Conservation (phyloP, 2,329 filamentous ascomycete species). For the Ophiostoma pallidulum region DNA sequence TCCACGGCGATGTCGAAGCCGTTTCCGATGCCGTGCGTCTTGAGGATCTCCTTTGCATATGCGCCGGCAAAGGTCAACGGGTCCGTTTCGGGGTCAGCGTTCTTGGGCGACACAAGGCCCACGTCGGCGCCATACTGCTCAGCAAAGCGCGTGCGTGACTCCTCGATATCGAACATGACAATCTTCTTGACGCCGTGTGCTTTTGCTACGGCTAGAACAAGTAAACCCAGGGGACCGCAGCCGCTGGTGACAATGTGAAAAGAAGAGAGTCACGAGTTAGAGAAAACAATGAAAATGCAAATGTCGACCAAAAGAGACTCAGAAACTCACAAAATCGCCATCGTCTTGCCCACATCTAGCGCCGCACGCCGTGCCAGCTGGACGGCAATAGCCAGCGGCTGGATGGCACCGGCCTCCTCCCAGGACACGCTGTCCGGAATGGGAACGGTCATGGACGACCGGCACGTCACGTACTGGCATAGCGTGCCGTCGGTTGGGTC, state of each 20-base stretch:
- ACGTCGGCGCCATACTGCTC: conserved; percentile 18
- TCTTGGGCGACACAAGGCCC: conserved; percentile 16
- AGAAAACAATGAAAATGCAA: no score
- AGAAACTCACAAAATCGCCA: conserved; percentile 24
- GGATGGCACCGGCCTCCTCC: conserved; percentile 57
- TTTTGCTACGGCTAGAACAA: conserved; percentile 21
- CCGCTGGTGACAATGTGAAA: conserved; percentile 14
- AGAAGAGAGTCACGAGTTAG: neutral
- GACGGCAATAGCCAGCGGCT: conserved; percentile 54
- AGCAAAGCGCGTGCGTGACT: conserved; percentile 19
- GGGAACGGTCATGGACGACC: conserved; percentile 53
- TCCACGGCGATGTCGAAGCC: conserved; percentile 20
- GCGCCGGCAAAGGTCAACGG: conserved; percentile 5
- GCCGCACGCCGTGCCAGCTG: conserved; percentile 46
- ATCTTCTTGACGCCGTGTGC: conserved; percentile 22
- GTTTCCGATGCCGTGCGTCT: conserved; percentile 13
- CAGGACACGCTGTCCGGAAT: conserved; percentile 49
- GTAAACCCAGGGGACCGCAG: conserved; percentile 22
- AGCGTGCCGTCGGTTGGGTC: conserved; percentile 59
- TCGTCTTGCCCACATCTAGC: conserved; percentile 17
- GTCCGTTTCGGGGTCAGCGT: conserved; percentile 12
- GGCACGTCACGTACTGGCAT: conserved; percentile 47
- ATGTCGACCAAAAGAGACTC: no score
- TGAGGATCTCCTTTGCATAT: no score
- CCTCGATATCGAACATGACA: conserved; percentile 23